Evolutionary conservation across 2,329 filamentous ascomycete species (phyloP).

Genomic region (Grosmannia clavigera): DNA sequence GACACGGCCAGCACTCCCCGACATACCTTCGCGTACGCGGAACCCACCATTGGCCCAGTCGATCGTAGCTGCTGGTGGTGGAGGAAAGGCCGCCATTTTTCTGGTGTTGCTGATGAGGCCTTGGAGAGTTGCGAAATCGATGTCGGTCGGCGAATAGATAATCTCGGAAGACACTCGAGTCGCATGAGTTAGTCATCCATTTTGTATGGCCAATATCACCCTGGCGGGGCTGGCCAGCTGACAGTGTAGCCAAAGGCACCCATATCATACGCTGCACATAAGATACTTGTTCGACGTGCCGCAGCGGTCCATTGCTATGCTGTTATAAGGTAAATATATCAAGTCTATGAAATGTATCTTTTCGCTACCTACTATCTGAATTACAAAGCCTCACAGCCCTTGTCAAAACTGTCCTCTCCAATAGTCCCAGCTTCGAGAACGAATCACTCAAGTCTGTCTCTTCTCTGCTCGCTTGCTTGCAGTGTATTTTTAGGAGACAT

Average conservation of each 20-base stretch:
- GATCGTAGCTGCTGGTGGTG: slow-evolving; percentile 66
- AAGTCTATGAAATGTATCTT: not conserved
- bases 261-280: too few species aligned
- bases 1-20: not conserved
- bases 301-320: too few species aligned
- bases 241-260: too few species aligned
- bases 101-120: not conserved
- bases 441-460: not conserved
- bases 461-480: not conserved
- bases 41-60: slow-evolving; percentile 94
- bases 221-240: too few species aligned
- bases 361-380: not conserved
- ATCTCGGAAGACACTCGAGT: too few species aligned
- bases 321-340: not conserved
- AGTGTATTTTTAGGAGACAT: not conserved
- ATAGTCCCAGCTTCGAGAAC: not conserved
- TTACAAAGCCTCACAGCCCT: not conserved
- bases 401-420: not conserved
- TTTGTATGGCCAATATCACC: too few species aligned
- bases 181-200: too few species aligned
- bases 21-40: slow-evolving; percentile 72
- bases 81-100: slow-evolving; percentile 52
- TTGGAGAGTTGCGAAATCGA: not conserved
- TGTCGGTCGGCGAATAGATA: too few species aligned
- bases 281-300: too few species aligned